Evolutionary conservation across 192 early-diverging fungal genomes (phyloP), one percentile per base, ranked within the genome.

Genomic region (Backusella tarrabulga): DNA sequence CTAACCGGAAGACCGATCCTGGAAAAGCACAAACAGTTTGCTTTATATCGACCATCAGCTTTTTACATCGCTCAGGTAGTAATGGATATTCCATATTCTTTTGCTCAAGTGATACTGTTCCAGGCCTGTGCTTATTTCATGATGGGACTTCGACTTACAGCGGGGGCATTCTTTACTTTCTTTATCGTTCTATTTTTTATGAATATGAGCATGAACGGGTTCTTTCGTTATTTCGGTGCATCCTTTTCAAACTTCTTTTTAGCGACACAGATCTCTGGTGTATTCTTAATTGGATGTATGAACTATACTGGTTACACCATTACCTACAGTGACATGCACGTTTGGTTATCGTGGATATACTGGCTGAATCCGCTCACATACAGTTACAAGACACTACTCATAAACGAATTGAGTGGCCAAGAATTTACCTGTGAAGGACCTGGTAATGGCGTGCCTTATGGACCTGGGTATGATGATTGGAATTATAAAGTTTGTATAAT

Each of bases 11-110:
- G 93, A 68, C 84, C 89, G 11, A 88, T 94, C 42, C 79, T 92
- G 26, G 88, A 92, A 80, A 96, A 94, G 81, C 94, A 95, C 85
- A 92, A 92, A 74, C 83, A 85, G 6, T 92, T 90, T 78, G 91
- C 91, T 1, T 81, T 92, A 75, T 91, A 90, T 72, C 87, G 88
- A 11, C 89, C 91, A 12, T 81, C 87, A 11, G 85, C 90, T 26
- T 85, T 82, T 74, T 87, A 85, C 29, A 74, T 90, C 44, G 79
- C 89, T 11, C 89, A 88, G 74, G 81, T 86, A 41, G 56, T 88
- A 12, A 77, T 83, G 35, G 88, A 91, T 56, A 72, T 91, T 32
- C 86, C 88, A 4, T 73, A 88, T 35, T 67, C 81, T 12, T 34
- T 89, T 11, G 68, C 80, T 7, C 86, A 88, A 77, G 90, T 91